phyloP scores from a whole-genome alignment of 768 basidiomycete species.

The Trametes maxima region DNA sequence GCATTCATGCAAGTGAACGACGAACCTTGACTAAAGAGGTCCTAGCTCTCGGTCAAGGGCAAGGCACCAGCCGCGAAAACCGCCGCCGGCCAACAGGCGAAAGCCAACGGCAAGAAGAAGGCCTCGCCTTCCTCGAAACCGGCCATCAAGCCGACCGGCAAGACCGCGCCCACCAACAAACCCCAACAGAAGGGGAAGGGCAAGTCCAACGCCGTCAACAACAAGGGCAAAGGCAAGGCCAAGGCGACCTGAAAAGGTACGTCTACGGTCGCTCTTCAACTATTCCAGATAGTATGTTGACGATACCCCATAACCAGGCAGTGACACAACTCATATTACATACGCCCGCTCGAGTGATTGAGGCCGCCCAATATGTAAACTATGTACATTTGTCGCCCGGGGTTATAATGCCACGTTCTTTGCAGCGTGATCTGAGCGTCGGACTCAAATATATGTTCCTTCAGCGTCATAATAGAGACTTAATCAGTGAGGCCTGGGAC shows the following conservation, averaged over 20 bases:
- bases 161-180: too few species aligned
- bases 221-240: not conserved
- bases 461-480: not conserved
- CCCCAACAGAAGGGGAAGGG: too few species aligned
- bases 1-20: not conserved
- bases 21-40: not conserved
- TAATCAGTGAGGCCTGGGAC: slow-evolving; percentile 1
- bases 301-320: not conserved
- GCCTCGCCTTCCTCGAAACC: not conserved
- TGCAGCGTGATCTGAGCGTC: not conserved
- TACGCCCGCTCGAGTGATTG: not conserved
- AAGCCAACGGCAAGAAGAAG: not conserved
- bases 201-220: not conserved
- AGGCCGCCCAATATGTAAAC: not conserved
- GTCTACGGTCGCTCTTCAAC: not conserved
- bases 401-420: not conserved
- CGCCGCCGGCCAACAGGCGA: not conserved
- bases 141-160: not conserved
- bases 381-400: not conserved
- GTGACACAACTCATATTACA: not conserved
- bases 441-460: slow-evolving; percentile 4
- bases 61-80: not conserved
- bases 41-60: not conserved
- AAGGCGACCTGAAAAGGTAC: not conserved
- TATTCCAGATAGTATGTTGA: not conserved